Base-by-base conservation (phyloP, 306 rosid species). In the Inga laurina region DNA sequence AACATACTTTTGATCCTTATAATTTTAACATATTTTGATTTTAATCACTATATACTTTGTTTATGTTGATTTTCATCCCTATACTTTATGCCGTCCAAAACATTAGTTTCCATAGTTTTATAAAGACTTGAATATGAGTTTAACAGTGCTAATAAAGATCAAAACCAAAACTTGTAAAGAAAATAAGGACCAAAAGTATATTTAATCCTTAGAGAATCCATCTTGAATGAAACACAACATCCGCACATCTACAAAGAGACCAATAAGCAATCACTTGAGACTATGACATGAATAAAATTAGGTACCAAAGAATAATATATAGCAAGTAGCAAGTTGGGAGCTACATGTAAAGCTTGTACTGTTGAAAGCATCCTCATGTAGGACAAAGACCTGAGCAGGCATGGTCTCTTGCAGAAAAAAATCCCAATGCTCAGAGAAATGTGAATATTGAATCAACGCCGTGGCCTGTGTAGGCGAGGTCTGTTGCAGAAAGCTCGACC, bases 401-500 rank as follows among this genome's bases (percentile, higher is more conserved):
- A 57, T 70, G 64, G 52, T 73, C 13, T 37, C 76, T 77, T 72
- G 79, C 68, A 49, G 79, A 59, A 82, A 35, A 77, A 67, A 8
- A 3, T 35, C 48, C 43, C 21, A 43, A 39, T 72, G 82, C 70
- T 74, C 27, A n/a, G 74, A 49, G 43, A 5, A 59, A 69, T 66
- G 41, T 70, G 68, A 45, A 44, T 44, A 39, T 45, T 8, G 79
- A 54, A 79, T 92, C 86, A 92, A 72, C 75, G 62, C 72, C 87
- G 86, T 9, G 95, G 95, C 87, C 83, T 92, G 90, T 87, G 92
- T 34, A 94, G 88, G 78, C 91, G 91, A 35, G 97, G 97, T 32
- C 98, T 84, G 83, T 90, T 92, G 88, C 98, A 92, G 88, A 94
- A 94, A 66, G 90, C 22, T 76, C 94, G 87, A 49, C 98, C 98